These are phyloP conservation scores for Litsea cubeba DNA, from an alignment of 164 flowering plant genomes.

Conservation along the genomic window DNA sequence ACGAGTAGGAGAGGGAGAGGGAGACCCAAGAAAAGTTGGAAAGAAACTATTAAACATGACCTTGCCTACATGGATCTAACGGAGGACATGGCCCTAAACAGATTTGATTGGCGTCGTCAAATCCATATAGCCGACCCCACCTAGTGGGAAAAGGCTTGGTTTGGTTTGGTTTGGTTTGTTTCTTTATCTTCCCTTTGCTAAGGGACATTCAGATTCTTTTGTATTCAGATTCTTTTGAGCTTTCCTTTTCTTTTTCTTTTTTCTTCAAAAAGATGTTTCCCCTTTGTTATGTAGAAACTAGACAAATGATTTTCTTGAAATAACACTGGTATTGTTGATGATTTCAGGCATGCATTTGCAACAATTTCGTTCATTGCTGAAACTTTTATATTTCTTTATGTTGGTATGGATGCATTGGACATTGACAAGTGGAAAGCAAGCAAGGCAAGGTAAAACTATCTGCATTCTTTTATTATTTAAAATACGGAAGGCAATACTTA, in stretches of 20 bases:
- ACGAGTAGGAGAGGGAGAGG: too few relatives aligned
- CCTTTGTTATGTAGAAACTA: background rate
- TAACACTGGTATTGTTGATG: background rate
- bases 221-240: background rate
- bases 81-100: too few relatives aligned
- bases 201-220: background rate
- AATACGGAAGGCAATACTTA: background rate
- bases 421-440: slow-evolving; percentile 63
- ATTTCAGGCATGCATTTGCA: slow-evolving; percentile 78
- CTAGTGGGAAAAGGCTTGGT: too few relatives aligned
- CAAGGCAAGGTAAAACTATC: slow-evolving; percentile 10
- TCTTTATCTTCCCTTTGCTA: background rate
- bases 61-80: too few relatives aligned
- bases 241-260: background rate
- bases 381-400: slow-evolving; percentile 77
- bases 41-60: too few relatives aligned
- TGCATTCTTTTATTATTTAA: background rate
- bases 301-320: background rate
- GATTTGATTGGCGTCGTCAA: too few relatives aligned
- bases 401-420: slow-evolving; percentile 95
- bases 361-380: slow-evolving; percentile 83
- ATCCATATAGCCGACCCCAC: too few relatives aligned
- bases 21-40: too few relatives aligned
- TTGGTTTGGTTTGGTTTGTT: too few relatives aligned
- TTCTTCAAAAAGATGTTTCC: background rate